Evolutionary conservation across 2,329 filamentous ascomycete species (phyloP).

Genomic region (Verticillium longisporum): DNA sequence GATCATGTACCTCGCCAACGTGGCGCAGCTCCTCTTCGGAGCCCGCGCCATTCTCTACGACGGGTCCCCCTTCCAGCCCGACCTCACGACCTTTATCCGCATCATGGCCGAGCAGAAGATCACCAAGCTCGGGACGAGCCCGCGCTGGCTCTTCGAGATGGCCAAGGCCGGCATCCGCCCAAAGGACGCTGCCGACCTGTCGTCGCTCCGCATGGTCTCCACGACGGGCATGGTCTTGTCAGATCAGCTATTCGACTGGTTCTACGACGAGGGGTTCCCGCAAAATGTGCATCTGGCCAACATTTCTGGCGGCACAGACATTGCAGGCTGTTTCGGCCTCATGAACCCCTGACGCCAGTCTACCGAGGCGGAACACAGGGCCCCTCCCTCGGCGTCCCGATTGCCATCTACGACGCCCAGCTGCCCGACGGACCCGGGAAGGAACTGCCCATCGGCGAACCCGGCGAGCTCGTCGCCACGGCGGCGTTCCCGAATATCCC

Average conservation of each 20-base stretch:
- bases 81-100: slow-evolving; percentile 55
- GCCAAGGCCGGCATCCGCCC: slow-evolving; percentile 58
- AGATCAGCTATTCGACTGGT: slow-evolving; percentile 72
- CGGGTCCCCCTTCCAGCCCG: slow-evolving; percentile 71
- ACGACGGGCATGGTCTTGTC: slow-evolving; percentile 79
- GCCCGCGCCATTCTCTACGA: slow-evolving; percentile 67
- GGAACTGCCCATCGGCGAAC: slow-evolving; percentile 47
- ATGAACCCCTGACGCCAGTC: slow-evolving; percentile 64
- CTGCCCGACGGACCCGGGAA: slow-evolving; percentile 37
- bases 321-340: slow-evolving; percentile 55
- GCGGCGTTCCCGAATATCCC: slow-evolving; percentile 71
- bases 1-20: slow-evolving; percentile 76
- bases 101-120: slow-evolving; percentile 57
- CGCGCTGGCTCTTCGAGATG: slow-evolving; percentile 69
- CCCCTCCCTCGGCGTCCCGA: slow-evolving; percentile 39
- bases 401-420: slow-evolving; percentile 58
- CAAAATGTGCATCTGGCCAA: slow-evolving; percentile 60
- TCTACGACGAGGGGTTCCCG: slow-evolving; percentile 67
- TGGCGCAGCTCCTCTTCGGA: slow-evolving; percentile 54
- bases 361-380: slow-evolving; percentile 49
- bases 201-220: slow-evolving; percentile 52
- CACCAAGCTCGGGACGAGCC: slow-evolving; percentile 69
- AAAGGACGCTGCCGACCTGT: slow-evolving; percentile 55
- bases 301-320: slow-evolving; percentile 72
- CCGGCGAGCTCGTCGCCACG: slow-evolving; percentile 70